Evolutionary conservation across 73 alveolate species (phyloP).

Genomic region (Blepharisma japonicum): DNA sequence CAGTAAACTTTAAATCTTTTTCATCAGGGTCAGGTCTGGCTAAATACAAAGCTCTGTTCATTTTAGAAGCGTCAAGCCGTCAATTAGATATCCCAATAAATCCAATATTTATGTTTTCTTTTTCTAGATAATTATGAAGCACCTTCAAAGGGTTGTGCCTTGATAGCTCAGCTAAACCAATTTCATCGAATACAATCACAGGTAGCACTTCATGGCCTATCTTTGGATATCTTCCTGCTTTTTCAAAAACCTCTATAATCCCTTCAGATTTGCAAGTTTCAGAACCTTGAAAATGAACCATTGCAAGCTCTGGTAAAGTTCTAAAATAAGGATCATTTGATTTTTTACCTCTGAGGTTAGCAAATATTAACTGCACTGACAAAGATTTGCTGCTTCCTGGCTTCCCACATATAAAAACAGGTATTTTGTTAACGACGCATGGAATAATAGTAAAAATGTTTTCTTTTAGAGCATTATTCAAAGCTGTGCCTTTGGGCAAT

Average conservation of each 20-base stretch:
- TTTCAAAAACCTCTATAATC: constrained; percentile 54
- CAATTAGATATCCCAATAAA: constrained; percentile 51
- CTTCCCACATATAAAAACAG: constrained; percentile 65
- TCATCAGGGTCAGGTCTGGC: constrained; percentile 64
- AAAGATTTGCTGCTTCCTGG: constrained; percentile 81
- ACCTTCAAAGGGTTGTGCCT: constrained; percentile 32
- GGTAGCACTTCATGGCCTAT: constrained; percentile 33
- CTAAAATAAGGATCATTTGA: constrained; percentile 42
- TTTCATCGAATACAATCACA: constrained; percentile 35
- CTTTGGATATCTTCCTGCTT: constrained; percentile 44
- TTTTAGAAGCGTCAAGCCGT: constrained; percentile 61
- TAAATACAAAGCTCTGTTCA: constrained; percentile 60
- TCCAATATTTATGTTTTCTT: constrained; percentile 29
- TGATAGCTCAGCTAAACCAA: constrained; percentile 38
- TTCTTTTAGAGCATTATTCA: constrained; percentile 54
- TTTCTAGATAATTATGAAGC: constrained; percentile 22
- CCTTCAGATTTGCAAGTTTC: constrained; percentile 71
- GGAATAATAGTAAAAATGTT: constrained; percentile 61
- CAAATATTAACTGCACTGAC: constrained; percentile 52
- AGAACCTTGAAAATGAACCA: constrained; percentile 63
- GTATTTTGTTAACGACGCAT: constrained; percentile 59
- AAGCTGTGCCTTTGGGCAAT: constrained; percentile 61
- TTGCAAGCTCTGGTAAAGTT: constrained; percentile 47
- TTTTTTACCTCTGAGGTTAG: constrained; percentile 61
- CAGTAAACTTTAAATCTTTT: constrained; percentile 45